Evolutionary conservation across 257 asterid genomes (phyloP).

Genomic region (Mentha longifolia): DNA sequence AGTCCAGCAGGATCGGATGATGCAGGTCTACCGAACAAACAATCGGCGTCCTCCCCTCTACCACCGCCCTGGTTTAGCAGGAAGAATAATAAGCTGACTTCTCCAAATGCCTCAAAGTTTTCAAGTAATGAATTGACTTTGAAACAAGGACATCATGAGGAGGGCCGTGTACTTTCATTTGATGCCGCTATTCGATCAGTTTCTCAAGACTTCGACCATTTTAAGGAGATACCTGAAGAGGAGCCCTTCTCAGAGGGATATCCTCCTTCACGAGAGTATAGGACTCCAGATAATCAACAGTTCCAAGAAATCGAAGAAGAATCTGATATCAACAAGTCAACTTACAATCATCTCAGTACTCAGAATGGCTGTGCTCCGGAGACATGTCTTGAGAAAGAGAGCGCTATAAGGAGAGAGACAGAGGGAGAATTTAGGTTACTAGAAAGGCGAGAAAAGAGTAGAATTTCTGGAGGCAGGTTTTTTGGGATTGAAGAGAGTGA

Average conservation of each 20-base stretch:
- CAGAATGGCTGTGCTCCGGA: constrained; percentile 58
- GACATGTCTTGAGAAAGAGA: constrained; percentile 62
- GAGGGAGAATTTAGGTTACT: constrained; percentile 87
- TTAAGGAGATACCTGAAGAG: constrained; percentile 67
- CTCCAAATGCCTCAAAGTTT: constrained; percentile 69
- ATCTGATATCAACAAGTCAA: constrained; percentile 41
- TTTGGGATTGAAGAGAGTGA: constrained; percentile 80
- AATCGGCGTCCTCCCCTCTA: constrained; percentile 66
- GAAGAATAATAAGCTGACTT: constrained; percentile 61
- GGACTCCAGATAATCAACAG: constrained; percentile 39
- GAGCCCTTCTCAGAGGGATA: constrained; percentile 44
- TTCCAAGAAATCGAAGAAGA: constrained; percentile 78
- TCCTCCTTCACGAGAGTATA: constrained; percentile 35
- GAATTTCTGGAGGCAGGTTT: constrained; percentile 70
- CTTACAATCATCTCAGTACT: constrained; percentile 30
- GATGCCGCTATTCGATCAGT: constrained; percentile 93
- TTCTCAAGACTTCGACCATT: constrained; percentile 79
- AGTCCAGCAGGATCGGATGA: constrained; percentile 80
- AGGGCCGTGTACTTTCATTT: constrained; percentile 63
- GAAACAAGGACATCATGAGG: constrained; percentile 54
- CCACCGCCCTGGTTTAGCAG: constrained; percentile 93
- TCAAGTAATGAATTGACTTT: constrained; percentile 47
- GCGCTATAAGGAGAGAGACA: constrained; percentile 87
- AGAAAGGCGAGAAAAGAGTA: constrained; percentile 81
- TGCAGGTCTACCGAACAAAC: constrained; percentile 59